Evolutionary conservation across 1,284 basidiomycete genomes (phyloP).

Genomic region (Pisolithus thermaeus): DNA sequence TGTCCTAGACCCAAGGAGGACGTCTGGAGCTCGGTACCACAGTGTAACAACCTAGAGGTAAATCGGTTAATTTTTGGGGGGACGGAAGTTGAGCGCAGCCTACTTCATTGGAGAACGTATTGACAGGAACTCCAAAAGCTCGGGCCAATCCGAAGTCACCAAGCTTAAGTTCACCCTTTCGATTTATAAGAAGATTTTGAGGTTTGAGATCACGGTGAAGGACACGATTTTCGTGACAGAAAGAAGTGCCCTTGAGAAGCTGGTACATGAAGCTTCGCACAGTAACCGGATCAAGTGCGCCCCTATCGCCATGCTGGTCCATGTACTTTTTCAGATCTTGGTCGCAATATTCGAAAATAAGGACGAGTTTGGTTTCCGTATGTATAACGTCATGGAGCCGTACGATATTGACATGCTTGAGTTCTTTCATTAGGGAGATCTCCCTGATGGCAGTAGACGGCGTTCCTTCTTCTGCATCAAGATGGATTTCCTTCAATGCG

Average conservation of each 20-base stretch:
- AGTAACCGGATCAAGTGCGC: constrained; percentile 89
- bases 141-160: constrained; percentile 94
- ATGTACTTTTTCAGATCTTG: constrained; percentile 99
- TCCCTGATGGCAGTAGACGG: constrained; percentile 94
- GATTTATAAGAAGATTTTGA: constrained; percentile 96
- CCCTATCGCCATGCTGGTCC: constrained; percentile 96
- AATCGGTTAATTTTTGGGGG: constrained; percentile 5
- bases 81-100: constrained; percentile 15
- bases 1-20: constrained; percentile 93
- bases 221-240: constrained; percentile 98
- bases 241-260: constrained; percentile 94
- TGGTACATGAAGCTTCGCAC: constrained; percentile 98
- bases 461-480: constrained; percentile 93
- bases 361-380: constrained; percentile 95
- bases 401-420: constrained; percentile 93
- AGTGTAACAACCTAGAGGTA: constrained; percentile 83
- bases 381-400: constrained; percentile 98
- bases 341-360: constrained; percentile 99
- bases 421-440: constrained; percentile 95
- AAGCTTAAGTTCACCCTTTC: constrained; percentile 96
- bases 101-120: constrained; percentile 94
- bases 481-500: constrained; percentile 90
- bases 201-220: constrained; percentile 97
- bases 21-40: constrained; percentile 99
- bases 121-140: constrained; percentile 94